Percentiles rank a stretch among this genome's conserved stretches.
Conservation (phyloP, 805 yeast genomes). For the Myxozyma neotropica region DNA sequence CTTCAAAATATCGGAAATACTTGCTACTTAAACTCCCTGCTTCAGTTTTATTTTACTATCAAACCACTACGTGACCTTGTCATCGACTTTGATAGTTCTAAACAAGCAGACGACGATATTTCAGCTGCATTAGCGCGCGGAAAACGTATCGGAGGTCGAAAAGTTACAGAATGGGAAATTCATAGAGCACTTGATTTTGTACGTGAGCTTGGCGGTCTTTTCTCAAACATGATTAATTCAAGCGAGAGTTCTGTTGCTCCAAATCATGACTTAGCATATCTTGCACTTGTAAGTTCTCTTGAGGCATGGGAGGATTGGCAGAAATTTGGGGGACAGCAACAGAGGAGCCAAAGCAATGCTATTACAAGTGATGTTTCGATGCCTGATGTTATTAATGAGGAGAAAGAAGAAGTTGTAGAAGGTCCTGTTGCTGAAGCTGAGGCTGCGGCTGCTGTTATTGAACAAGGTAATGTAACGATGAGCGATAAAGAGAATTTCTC, state of each 20-base stretch:
- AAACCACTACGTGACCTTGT: constrained; percentile 75
- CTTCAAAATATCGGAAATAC: constrained; percentile 94
- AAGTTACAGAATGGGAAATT: constrained; percentile 75
- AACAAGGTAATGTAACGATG: constrained; percentile 1
- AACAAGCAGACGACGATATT: constrained; percentile 21
- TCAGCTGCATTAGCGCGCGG: constrained; percentile 27
- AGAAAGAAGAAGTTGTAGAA: constrained; percentile 50
- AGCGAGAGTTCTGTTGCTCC: constrained; percentile 72
- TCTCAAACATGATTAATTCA: constrained; percentile 67
- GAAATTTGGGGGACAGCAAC: not conserved
- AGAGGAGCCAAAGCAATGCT: too few species aligned
- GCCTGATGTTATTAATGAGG: constrained; percentile 8
- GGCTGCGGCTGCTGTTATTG: not conserved
- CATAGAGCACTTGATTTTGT: constrained; percentile 81
- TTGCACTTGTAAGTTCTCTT: constrained; percentile 71
- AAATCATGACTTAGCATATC: constrained; percentile 76
- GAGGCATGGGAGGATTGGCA: constrained; percentile 29
- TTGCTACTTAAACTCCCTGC: constrained; percentile 85
- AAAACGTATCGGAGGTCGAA: constrained; percentile 86
- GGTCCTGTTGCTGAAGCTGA: not conserved
- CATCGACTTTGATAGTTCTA: constrained; percentile 46
- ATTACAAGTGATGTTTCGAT: not conserved
- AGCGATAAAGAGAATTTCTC: constrained; percentile 16
- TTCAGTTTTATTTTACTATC: constrained; percentile 87
- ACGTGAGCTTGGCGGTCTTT: constrained; percentile 68